Evolutionary conservation across 2,329 filamentous ascomycete genomes (phyloP), one percentile per base, ranked within the genome.

Genomic region (Domatiomyces catenatus): DNA sequence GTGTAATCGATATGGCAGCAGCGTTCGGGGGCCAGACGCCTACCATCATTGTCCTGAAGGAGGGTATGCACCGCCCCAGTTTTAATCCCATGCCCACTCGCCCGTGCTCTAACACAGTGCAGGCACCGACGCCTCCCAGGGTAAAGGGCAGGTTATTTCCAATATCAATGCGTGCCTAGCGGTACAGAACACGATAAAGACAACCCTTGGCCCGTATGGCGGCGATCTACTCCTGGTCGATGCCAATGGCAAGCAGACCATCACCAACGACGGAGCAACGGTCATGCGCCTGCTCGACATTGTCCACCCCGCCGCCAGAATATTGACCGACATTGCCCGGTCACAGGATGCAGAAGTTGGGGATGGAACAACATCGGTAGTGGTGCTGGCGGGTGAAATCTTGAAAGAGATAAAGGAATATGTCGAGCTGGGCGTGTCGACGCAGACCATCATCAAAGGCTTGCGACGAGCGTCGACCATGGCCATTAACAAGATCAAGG

Each of bases 211-310:
- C 42, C 92, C 92, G 32, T 98, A 96, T 71, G 92, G 92, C 66
- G 92, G 92, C 64, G 92, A 98, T 71, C 73, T 96, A 66, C 76
- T 98, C 67, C 83, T 98, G 71, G 90, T 96, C 51, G 92, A 96
- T 70, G 83, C 81, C 69, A 95, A 95, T 75, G 92, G 92, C 68
- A 83, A 73, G 69, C 88, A 95, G 73, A 98, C 92, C 50, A 96
- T 98, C 66, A 98, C 92, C 62, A 98, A 98, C 71, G 92, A 98
- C 73, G 92, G 92, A 65, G 92, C 92, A 47, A 98, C 92, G 48
- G 92, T 96, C 55, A 98, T 98, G 92, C 96, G 95, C 86, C 84
- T 98, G 50, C 84, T 98, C 66, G 92, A 98, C 67, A 96, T 98
- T 63, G 86, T 98, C 56, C 92, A 98, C 74, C 92, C 92, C 60